Base-by-base conservation (phyloP, 305 asterid genomes). In the Fraxinus sp. region DNA sequence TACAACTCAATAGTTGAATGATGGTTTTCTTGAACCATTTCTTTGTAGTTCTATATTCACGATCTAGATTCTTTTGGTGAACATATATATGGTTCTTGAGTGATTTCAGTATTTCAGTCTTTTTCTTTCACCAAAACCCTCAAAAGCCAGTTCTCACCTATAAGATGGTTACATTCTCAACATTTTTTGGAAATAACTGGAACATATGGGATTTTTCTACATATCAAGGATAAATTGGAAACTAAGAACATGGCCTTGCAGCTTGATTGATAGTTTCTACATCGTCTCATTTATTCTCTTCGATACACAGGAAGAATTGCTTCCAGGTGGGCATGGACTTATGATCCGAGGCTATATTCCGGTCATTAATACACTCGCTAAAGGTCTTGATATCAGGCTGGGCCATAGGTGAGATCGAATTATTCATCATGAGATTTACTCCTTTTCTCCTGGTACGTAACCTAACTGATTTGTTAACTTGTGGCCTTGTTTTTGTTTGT, bases 341-440 rank as follows among this genome's bases (percentile, higher is more conserved):
- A 95, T 95, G 98, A 98, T 97, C 71, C 91, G 99, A 73, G 99
- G 99, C 72, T 97, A 97, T 87, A 92, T 87, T 80, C 98, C 98
- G 39, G 99, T 97, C 78, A 88, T 97, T 82, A 97, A 97, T 79
- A 90, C 98, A 14, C 97, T 97, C 20, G 99, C 99, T 2, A 92
- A 92, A 87, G 98, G 98, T 86, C 98, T 93, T 77, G 98, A 97
- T 86, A 92, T 97, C 86, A 97, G 96, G 66, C 83, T 97, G 88
- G 85, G 91, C 77, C 98, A 93, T 89, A 90, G 98, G 99, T 94
- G 82, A 80, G 37, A n/a, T 0, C 81, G 43, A 14, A 30, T 41
- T 22, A 37, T 79, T 84, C 41, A 18, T 77, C 43, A 57, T 20
- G 76, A 70, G 11, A 5, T 22, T 13, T 68, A 28, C 46, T 75